A percentile compares a stretch with the other conserved stretches of the same genome.
Conservation (phyloP, 495 filamentous ascomycete species). For the Tetracladium setigerum region DNA sequence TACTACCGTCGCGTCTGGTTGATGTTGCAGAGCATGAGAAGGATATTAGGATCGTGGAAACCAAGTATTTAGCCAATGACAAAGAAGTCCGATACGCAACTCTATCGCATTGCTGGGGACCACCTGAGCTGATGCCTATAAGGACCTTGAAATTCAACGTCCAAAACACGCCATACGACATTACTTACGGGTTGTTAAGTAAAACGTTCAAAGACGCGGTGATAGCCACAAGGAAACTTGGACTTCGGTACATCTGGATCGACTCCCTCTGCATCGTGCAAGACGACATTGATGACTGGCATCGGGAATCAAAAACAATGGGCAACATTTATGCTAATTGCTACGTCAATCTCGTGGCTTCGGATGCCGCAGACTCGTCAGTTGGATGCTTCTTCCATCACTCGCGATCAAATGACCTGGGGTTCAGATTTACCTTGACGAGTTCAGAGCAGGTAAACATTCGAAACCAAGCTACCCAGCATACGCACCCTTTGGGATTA, state of each 20-base stretch:
- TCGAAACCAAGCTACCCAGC: neutral
- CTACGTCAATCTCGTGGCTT: neutral
- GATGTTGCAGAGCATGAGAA: too few species aligned
- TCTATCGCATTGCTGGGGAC: conserved; percentile 4
- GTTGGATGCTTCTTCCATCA: conserved; percentile 3
- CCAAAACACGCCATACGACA: neutral
- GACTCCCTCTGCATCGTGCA: conserved; percentile 6
- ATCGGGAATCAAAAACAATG: neutral
- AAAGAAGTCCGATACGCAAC: neutral
- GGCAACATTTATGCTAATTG: neutral
- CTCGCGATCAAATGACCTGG: neutral
- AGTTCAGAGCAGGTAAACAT: neutral
- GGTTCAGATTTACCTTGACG: neutral
- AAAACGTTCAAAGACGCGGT: conserved; percentile 2
- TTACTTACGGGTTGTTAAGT: neutral
- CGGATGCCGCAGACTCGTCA: neutral
- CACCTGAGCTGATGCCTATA: neutral
- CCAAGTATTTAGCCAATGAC: too few species aligned
- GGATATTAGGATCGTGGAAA: too few species aligned
- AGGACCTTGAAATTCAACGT: neutral
- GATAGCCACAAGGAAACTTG: neutral
- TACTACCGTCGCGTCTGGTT: too few species aligned
- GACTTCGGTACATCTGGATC: conserved; percentile 1
- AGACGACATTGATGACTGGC: conserved; percentile 3
- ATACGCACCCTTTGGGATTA: too few species aligned